These are phyloP conservation scores for Uronychia setigera DNA, from an alignment of 73 alveolate species.

Conservation along the genomic window DNA sequence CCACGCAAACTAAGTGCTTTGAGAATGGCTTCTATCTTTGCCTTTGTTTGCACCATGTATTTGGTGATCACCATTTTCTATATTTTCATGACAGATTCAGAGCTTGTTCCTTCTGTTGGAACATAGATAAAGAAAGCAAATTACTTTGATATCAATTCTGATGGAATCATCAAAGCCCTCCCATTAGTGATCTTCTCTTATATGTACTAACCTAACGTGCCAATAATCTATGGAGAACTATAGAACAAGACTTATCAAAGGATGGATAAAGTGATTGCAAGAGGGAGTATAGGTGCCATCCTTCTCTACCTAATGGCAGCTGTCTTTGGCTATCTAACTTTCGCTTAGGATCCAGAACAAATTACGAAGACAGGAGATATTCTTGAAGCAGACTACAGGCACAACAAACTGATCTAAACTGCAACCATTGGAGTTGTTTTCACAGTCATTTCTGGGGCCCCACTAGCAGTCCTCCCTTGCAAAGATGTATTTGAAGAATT, in stretches of 20 bases:
- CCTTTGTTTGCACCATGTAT: constrained; percentile 31
- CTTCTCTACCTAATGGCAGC: constrained; percentile 51
- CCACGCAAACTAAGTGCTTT: constrained; percentile 44
- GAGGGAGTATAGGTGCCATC: constrained; percentile 46
- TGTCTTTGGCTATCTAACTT: constrained; percentile 59
- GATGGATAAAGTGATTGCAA: constrained; percentile 43
- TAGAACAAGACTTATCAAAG: constrained; percentile 27
- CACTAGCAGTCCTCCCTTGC: constrained; percentile 52
- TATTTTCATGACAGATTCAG: constrained; percentile 24
- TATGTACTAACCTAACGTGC: constrained; percentile 68
- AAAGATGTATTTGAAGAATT: constrained; percentile 60
- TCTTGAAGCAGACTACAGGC: constrained; percentile 9
- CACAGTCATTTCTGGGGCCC: constrained; percentile 25
- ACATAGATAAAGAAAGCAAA: constrained; percentile 6
- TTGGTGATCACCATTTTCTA: constrained; percentile 30
- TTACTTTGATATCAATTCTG: constrained; percentile 11
- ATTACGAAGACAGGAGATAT: not conserved
- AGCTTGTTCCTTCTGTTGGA: constrained; percentile 15
- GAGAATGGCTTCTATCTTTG: constrained; percentile 32
- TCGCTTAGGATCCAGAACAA: constrained; percentile 21
- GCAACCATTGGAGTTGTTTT: constrained; percentile 3
- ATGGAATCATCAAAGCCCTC: constrained; percentile 30
- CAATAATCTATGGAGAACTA: constrained; percentile 49
- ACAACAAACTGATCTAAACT: not conserved
- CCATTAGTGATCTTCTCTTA: constrained; percentile 60